Percentiles rank a stretch among this genome's conserved stretches.
Evolutionary conservation across 495 filamentous ascomycete species (phyloP).

Genomic region (Penicillium lagena): DNA sequence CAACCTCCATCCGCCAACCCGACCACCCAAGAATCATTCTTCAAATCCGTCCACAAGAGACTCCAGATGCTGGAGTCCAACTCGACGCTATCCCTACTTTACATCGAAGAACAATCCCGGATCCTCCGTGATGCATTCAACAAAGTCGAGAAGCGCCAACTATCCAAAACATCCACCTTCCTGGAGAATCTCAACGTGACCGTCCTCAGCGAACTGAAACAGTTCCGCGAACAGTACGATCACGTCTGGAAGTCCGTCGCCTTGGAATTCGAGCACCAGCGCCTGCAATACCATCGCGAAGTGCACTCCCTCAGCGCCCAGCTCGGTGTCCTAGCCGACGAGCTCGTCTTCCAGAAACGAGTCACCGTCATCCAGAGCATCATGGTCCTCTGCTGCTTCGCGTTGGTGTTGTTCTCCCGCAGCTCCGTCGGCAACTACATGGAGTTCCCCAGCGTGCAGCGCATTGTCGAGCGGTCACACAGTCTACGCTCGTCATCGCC

Average conservation of each 20-base stretch:
- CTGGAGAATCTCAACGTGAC: conserved; percentile 79
- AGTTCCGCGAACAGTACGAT: conserved; percentile 81
- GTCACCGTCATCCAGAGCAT: conserved; percentile 86
- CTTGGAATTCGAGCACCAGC: conserved; percentile 81
- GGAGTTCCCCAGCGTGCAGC: conserved; percentile 51
- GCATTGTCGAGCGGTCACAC: conserved; percentile 48
- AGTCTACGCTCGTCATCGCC: conserved; percentile 36
- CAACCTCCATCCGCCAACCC: conserved; percentile 60
- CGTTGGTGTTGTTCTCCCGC: conserved; percentile 73
- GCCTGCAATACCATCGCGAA: conserved; percentile 72
- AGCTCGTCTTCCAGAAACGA: conserved; percentile 91
- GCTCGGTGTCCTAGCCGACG: conserved; percentile 81
- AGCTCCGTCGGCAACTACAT: conserved; percentile 40
- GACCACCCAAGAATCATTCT: conserved; percentile 93
- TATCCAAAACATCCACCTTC: conserved; percentile 74
- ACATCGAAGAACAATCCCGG: conserved; percentile 92
- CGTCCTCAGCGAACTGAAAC: conserved; percentile 76
- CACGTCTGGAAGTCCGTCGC: conserved; percentile 94
- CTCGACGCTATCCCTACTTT: conserved; percentile 85
- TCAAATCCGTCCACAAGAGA: conserved; percentile 91
- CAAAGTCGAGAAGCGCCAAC: conserved; percentile 83
- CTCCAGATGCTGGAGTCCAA: conserved; percentile 87
- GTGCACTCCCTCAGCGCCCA: conserved; percentile 74
- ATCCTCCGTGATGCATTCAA: conserved; percentile 86
- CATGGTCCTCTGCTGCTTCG: conserved; percentile 80